Evolutionary conservation across 2,329 filamentous ascomycete species (phyloP), one percentile per base, ranked within the genome.

Genomic region (Simplicillium sp.): DNA sequence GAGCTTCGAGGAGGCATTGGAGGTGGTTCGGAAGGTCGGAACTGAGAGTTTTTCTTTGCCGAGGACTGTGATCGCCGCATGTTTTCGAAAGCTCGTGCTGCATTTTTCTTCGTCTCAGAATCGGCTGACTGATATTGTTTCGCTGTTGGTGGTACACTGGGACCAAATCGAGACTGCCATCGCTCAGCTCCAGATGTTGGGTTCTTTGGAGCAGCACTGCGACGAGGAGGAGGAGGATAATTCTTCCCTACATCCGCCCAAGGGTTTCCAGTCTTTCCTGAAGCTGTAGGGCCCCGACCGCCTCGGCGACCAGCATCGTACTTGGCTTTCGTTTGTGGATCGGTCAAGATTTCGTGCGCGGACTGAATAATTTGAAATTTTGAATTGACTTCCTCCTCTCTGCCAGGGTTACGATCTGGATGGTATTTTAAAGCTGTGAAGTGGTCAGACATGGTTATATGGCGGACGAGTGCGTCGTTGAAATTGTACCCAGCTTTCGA

Each of bases 311-410:
- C 61, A 11, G 67, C 64, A 54, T 79, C 74, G 46, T 77, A 77
- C 41, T 72, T 73, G 25, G 65, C 57, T 45, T 69, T 76, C 40
- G 65, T 57, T 3, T 64, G 60, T 1, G 71, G 64, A 43, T 76
- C 72, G 18, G 64, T 68, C 12, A 80, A 60, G 40, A 95, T 71
- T 57, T 95, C 88, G 55, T 94, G 82, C 16, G 88, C 88, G 4
- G 84, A 78, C 60, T 94, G 86, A 37, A 95, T 94, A 38, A 82
- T 76, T 59, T 94, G 85, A 54, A 95, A 95, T 54, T 86, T 84
- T 28, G 82, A 71, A 49, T 85, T 86, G 55, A 83, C 84, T 54
- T 90, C 86, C 43, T 76, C 65, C 62, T 94, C 87, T 54, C 77
- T 78, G 39, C 88, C 88, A 11, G 83, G 86, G 55, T 95, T 94